These are phyloP conservation scores for Pseudogymnoascus sp. DNA, from an alignment of 2,329 filamentous ascomycete species.

Conservation along the genomic window DNA sequence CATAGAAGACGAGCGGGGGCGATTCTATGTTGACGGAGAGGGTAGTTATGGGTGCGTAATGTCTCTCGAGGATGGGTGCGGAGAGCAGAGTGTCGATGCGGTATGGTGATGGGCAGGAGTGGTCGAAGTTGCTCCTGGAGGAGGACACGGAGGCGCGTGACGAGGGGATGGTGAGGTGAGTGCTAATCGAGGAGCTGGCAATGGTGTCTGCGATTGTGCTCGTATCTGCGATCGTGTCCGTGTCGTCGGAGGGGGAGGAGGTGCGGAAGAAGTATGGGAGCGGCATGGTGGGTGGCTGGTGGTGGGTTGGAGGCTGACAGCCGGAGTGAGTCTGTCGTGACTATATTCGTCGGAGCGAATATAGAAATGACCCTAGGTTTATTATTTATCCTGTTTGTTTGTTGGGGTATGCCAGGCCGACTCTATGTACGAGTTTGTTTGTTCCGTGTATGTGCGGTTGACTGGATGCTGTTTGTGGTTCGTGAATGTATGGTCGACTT, in stretches of 20 bases:
- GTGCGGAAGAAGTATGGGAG: background rate
- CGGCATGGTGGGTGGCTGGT: background rate
- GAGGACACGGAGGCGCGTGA: background rate
- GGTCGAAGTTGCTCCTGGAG: background rate
- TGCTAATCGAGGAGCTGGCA: background rate
- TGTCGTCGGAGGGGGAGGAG: background rate
- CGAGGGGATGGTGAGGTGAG: background rate
- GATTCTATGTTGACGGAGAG: conserved; percentile 58
- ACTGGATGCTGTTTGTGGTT: background rate
- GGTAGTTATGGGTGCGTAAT: background rate
- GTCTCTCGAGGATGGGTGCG: background rate
- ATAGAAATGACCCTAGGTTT: background rate
- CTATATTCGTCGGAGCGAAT: background rate
- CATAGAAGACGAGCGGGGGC: conserved; percentile 78
- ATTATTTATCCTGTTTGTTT: background rate
- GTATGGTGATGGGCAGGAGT: background rate
- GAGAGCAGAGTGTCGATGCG: background rate
- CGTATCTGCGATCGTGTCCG: background rate
- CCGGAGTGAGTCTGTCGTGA: background rate
- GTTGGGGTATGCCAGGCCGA: background rate
- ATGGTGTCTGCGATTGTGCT: background rate
- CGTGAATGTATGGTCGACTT: background rate
- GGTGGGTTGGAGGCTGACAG: background rate
- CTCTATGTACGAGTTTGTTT: background rate
- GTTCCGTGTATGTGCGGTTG: background rate